Evolutionary conservation across 2,329 filamentous ascomycete genomes (phyloP).

Genomic region (Mariannaea sp.): DNA sequence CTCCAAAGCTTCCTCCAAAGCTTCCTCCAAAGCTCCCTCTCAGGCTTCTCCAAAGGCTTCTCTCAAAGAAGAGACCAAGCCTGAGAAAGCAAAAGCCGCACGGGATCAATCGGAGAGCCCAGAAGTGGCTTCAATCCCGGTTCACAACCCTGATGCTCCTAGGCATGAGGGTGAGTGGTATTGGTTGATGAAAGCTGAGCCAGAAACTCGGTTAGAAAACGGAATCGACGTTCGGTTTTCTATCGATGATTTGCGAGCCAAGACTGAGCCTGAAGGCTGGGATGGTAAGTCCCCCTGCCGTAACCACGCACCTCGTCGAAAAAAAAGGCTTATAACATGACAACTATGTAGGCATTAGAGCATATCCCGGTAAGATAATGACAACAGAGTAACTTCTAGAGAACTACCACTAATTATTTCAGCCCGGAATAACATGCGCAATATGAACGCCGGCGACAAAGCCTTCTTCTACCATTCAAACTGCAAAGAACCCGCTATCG

Average conservation of each 20-base stretch:
- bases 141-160: constrained; percentile 45
- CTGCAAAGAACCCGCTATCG: constrained; percentile 86
- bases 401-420: constrained; percentile 3
- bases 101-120: constrained; percentile 35
- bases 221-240: constrained; percentile 91
- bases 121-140: constrained; percentile 43
- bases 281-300: constrained; percentile 71
- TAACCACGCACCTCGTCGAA: no score
- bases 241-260: constrained; percentile 82
- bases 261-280: constrained; percentile 83
- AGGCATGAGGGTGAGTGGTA: constrained; percentile 56
- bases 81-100: background rate
- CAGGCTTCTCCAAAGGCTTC: background rate
- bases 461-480: constrained; percentile 98
- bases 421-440: constrained; percentile 86
- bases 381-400: rapidly evolving
- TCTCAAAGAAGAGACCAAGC: background rate
- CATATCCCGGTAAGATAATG: constrained; percentile 49
- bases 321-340: no score
- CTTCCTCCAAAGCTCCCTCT: background rate
- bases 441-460: constrained; percentile 89
- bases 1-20: background rate
- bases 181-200: constrained; percentile 89
- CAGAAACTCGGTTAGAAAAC: constrained; percentile 83
- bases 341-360: constrained; percentile 49